A percentile compares a stretch with the other conserved stretches of the same genome.
Evolutionary conservation across 169 alveolate genomes (phyloP).

Genomic region (Cystoisospora suis): DNA sequence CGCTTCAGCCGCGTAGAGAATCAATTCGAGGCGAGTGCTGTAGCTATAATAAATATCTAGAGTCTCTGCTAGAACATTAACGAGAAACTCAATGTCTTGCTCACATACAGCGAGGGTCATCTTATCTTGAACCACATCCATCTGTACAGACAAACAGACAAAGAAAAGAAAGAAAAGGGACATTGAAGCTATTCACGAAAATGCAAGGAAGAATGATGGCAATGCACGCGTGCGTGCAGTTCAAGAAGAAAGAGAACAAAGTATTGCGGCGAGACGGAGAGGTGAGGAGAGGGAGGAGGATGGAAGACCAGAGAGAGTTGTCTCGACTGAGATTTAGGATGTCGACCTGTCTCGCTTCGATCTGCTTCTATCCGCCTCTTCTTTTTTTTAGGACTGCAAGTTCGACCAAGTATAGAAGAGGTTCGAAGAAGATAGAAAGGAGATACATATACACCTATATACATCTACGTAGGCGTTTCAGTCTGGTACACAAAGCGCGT

Average conservation of each 20-base stretch:
- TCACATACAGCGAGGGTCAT: conserved; percentile 2
- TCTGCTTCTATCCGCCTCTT: too few relatives aligned
- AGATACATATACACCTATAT: not conserved
- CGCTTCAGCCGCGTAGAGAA: not conserved
- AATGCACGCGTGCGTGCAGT: not conserved
- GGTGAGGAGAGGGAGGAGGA: not conserved
- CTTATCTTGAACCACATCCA: conserved; percentile 45
- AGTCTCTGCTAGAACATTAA: conserved; percentile 46
- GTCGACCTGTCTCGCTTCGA: too few relatives aligned
- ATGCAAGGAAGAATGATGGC: not conserved
- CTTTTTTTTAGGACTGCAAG: too few relatives aligned
- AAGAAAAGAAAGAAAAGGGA: not conserved
- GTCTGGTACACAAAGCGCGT: too few relatives aligned
- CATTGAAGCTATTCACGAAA: not conserved
- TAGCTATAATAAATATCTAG: conserved; percentile 48
- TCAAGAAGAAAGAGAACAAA: too few relatives aligned
- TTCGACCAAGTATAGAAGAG: too few relatives aligned
- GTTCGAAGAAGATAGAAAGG: too few relatives aligned
- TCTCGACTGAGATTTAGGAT: too few relatives aligned
- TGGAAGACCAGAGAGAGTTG: not conserved
- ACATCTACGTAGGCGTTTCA: too few relatives aligned
- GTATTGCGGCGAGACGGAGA: not conserved
- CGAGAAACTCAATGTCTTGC: conserved; percentile 38
- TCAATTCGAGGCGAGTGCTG: conserved; percentile 17
- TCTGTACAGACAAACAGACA: conserved; percentile 18